Conservation (phyloP, 495 filamentous ascomycete genomes). For the Aspergillus nanangensis region DNA sequence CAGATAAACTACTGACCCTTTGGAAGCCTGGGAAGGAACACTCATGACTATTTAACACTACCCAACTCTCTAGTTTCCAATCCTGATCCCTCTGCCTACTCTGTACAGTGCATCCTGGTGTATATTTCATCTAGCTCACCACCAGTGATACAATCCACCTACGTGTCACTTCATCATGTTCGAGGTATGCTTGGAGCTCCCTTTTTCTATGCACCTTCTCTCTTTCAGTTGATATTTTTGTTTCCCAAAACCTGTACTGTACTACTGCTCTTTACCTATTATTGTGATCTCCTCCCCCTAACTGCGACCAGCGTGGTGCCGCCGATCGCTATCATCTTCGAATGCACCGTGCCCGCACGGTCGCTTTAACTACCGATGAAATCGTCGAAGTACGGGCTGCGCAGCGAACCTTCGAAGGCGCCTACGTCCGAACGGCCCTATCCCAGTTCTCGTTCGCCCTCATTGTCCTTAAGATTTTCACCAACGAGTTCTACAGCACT, state of each 20-base stretch:
- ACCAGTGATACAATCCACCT: too few relatives aligned
- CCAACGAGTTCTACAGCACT: constrained; percentile 87
- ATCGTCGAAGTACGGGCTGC: constrained; percentile 91
- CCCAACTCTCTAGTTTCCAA: too few relatives aligned
- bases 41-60: too few relatives aligned
- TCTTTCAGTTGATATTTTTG: not conserved
- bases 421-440: constrained; percentile 90
- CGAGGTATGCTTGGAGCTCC: constrained; percentile 20
- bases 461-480: constrained; percentile 95
- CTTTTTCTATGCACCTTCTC: constrained; percentile 5
- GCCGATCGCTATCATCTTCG: constrained; percentile 56
- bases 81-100: too few relatives aligned
- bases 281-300: too few relatives aligned
- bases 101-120: too few relatives aligned
- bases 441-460: constrained; percentile 93
- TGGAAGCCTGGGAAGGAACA: too few relatives aligned
- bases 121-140: too few relatives aligned
- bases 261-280: too few relatives aligned
- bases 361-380: constrained; percentile 75
- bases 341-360: constrained; percentile 78
- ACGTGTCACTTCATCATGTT: constrained; percentile 23
- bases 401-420: constrained; percentile 95
- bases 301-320: constrained; percentile 33
- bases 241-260: too few relatives aligned
- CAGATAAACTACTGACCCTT: too few relatives aligned